Conservation (phyloP, 208 protist genomes). For the Leishmania braziliensis region DNA sequence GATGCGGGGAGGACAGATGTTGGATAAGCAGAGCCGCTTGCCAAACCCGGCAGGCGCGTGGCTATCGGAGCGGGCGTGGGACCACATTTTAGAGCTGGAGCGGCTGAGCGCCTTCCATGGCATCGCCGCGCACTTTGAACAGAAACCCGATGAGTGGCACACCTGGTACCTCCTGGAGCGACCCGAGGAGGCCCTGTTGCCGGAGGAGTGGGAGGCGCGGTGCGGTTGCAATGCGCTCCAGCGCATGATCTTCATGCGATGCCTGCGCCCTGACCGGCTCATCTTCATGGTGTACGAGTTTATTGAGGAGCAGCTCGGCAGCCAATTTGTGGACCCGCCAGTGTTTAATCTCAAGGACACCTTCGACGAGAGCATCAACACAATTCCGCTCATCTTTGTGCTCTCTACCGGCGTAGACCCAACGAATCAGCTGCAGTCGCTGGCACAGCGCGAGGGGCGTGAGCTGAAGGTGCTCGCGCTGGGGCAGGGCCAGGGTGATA, state of each 20-base stretch:
- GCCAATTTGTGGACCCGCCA: slow-evolving; percentile 96
- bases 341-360: slow-evolving; percentile 96
- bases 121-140: slow-evolving; percentile 95
- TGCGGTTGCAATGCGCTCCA: slow-evolving; percentile 93
- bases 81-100: slow-evolving; percentile 97
- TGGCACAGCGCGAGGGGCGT: slow-evolving; percentile 87
- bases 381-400: slow-evolving; percentile 97
- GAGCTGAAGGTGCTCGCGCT: slow-evolving; percentile 95
- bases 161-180: slow-evolving; percentile 94
- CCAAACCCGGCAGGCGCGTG: slow-evolving; percentile 96
- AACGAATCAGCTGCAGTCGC: slow-evolving; percentile 89
- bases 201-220: slow-evolving; percentile 95
- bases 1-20: slow-evolving; percentile 95
- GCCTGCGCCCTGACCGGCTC: slow-evolving; percentile 97
- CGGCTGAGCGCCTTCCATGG: slow-evolving; percentile 96
- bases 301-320: slow-evolving; percentile 94
- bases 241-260: slow-evolving; percentile 97
- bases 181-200: slow-evolving; percentile 95
- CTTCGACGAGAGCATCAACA: slow-evolving; percentile 93
- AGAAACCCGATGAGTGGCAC: slow-evolving; percentile 93
- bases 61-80: slow-evolving; percentile 96
- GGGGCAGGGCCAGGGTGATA: slow-evolving; percentile 97
- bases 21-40: slow-evolving; percentile 93
- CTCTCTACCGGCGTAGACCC: slow-evolving; percentile 98
- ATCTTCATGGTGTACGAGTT: slow-evolving; percentile 97